Evolutionary conservation across 345 rosid genomes (phyloP), one percentile per base, ranked within the genome.

Genomic region (Sisymbrium irio): DNA sequence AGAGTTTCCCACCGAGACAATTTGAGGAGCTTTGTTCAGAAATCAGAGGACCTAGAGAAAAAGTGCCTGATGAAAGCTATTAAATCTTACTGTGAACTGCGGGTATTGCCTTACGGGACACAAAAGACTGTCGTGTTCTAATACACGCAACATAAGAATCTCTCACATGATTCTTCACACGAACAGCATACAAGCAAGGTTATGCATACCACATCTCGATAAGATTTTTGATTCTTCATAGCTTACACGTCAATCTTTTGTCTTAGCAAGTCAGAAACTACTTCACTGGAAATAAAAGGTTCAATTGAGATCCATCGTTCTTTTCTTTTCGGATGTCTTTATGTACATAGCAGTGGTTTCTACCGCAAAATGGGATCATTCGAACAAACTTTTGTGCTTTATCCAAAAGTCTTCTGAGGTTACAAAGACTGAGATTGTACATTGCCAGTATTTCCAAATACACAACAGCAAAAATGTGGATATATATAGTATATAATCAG

Each of bases 31-130:
- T 92, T 91, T 72, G 86, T 89, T 50, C 92, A 81, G 65, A 95
- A 92, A 88, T 95, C 99, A 8, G 96, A 90, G 72, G 91, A 82
- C 74, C 92, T 95, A 1, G 99, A 95, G 87, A 95, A 83, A 78
- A 93, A 84, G 70, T 95, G 99, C 77, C 97, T 95, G 66, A 71
- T 81, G 10, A 87, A 82, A 80, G 99, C 96, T 33, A 75, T 90
- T 65, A 85, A 85, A 69, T 92, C 91, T 3, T 89, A 95, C 77
- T 92, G 94, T 18, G 98, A 95, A 77, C 79, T 95, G 60, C 87
- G 99, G 33, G 94, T 92, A 10, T 81, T 95, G 44, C 94, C 91
- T 76, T 90, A 79, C 1, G 89, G 82, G 69, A 77, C 79, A 53
- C 85, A 88, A 73, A 88, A 78, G 79, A 89, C 95, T 32, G 95